phyloP scores from a whole-genome alignment of 768 basidiomycete genomes.

The Boletus edulis region DNA sequence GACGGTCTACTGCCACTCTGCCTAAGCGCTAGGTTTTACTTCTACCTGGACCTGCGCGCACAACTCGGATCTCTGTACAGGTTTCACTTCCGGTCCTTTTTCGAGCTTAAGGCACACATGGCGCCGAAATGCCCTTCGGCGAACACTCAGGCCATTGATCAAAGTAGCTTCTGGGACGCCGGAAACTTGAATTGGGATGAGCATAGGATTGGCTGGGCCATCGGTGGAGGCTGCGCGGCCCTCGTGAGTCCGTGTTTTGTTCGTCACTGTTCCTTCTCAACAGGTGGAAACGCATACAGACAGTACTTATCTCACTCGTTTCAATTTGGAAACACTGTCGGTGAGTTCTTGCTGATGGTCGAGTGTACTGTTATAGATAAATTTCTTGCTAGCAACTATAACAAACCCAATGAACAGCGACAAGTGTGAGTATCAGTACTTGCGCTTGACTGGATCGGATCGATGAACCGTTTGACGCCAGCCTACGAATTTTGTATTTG shows the following conservation, averaged over 20 bases:
- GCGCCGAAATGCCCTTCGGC: constrained; percentile 45
- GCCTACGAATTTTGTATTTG: constrained; percentile 82
- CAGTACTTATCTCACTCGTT: constrained; percentile 55
- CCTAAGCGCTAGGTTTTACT: too few relatives aligned
- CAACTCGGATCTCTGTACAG: constrained; percentile 7
- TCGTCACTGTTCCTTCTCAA: neutral
- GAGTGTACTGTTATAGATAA: neutral
- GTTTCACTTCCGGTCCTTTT: neutral
- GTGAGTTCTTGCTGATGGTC: constrained; percentile 35
- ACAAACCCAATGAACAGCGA: constrained; percentile 67
- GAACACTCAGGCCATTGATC: constrained; percentile 51
- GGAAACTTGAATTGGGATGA: constrained; percentile 55
- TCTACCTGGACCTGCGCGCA: neutral
- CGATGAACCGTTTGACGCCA: constrained; percentile 24
- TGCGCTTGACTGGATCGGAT: neutral
- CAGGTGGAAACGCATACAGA: constrained; percentile 35
- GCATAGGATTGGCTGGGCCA: constrained; percentile 71
- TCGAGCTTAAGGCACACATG: constrained; percentile 14
- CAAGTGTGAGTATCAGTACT: constrained; percentile 57
- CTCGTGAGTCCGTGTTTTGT: constrained; percentile 40
- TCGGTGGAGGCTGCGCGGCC: constrained; percentile 60
- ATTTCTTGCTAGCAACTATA: constrained; percentile 59
- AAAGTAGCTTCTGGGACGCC: constrained; percentile 59
- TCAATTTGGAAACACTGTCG: constrained; percentile 62
- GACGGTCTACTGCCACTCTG: neutral